Conservation (phyloP, 2,329 filamentous ascomycete species). For the Plectosphaerella sp. region DNA sequence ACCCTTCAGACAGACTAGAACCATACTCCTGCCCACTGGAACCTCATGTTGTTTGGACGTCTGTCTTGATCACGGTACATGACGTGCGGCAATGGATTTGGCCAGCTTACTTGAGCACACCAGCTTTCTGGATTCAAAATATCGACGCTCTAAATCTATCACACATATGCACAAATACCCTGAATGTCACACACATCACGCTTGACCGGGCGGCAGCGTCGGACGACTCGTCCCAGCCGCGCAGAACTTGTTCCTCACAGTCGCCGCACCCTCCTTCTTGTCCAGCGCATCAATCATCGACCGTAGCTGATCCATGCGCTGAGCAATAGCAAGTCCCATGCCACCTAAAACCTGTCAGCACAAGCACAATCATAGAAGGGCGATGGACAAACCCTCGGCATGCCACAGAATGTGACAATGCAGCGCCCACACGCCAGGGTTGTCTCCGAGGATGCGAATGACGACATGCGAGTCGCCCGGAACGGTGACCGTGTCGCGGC, state of each 20-base stretch:
- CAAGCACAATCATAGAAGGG: not conserved
- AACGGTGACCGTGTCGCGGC: conserved; percentile 41
- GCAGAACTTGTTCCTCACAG: conserved; percentile 10
- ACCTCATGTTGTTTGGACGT: too few relatives aligned
- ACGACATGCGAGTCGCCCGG: conserved; percentile 51
- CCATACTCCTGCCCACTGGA: too few relatives aligned
- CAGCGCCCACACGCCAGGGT: conserved; percentile 53
- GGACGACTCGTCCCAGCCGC: too few relatives aligned
- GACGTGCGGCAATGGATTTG: too few relatives aligned
- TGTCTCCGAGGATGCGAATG: conserved; percentile 50
- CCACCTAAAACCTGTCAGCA: not conserved
- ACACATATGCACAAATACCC: too few relatives aligned
- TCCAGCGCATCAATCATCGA: conserved; percentile 3
- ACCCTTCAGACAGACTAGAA: too few relatives aligned
- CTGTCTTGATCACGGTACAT: too few relatives aligned
- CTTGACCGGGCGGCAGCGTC: too few relatives aligned
- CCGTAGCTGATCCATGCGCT: conserved; percentile 8
- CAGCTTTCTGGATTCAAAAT: too few relatives aligned
- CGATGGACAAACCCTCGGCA: conserved; percentile 28
- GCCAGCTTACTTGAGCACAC: too few relatives aligned
- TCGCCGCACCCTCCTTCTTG: not conserved
- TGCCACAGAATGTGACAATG: conserved; percentile 59
- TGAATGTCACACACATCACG: too few relatives aligned
- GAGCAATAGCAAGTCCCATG: conserved; percentile 8
- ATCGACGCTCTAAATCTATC: too few relatives aligned